These are phyloP conservation scores for Diaporthe nobilis DNA, from an alignment of 2,329 filamentous ascomycete genomes.

Conservation along the genomic window DNA sequence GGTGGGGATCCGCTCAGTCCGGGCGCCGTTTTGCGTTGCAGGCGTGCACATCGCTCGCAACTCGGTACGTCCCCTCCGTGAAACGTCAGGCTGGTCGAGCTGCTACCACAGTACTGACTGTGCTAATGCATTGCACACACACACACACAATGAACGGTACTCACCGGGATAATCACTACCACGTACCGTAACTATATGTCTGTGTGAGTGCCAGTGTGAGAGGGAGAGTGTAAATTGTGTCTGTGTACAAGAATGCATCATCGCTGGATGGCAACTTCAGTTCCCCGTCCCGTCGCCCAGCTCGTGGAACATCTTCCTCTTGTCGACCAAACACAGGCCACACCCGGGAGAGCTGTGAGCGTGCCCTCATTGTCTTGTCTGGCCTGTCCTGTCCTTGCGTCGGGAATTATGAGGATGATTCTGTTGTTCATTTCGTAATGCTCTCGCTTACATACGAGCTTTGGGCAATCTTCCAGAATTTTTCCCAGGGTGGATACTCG, in stretches of 20 bases:
- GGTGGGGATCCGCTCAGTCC: conserved; percentile 35
- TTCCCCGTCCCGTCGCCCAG: neutral
- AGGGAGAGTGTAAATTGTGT: neutral
- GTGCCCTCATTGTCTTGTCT: neutral
- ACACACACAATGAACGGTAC: neutral
- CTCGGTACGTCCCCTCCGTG: conserved; percentile 34
- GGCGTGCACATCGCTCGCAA: conserved; percentile 25
- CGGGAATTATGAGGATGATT: conserved; percentile 13
- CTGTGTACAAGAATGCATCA: conserved; percentile 25
- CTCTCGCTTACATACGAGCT: conserved; percentile 39
- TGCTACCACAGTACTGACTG: conserved; percentile 11
- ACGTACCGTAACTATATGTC: neutral
- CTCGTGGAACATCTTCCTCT: conserved; percentile 15
- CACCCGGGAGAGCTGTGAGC: neutral
- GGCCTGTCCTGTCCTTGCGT: conserved; percentile 22
- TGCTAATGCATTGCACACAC: neutral
- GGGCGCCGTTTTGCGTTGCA: conserved; percentile 30
- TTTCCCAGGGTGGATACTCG: conserved; percentile 29
- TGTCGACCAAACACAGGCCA: neutral
- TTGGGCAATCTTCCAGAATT: conserved; percentile 42
- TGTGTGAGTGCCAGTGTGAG: neutral
- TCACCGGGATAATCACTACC: conserved; percentile 8
- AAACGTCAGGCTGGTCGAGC: conserved; percentile 33
- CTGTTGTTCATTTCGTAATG: conserved; percentile 38
- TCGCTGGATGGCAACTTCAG: conserved; percentile 16